Base-by-base conservation (phyloP, 2,329 filamentous ascomycete species). In the Cladophialophora immunda region DNA sequence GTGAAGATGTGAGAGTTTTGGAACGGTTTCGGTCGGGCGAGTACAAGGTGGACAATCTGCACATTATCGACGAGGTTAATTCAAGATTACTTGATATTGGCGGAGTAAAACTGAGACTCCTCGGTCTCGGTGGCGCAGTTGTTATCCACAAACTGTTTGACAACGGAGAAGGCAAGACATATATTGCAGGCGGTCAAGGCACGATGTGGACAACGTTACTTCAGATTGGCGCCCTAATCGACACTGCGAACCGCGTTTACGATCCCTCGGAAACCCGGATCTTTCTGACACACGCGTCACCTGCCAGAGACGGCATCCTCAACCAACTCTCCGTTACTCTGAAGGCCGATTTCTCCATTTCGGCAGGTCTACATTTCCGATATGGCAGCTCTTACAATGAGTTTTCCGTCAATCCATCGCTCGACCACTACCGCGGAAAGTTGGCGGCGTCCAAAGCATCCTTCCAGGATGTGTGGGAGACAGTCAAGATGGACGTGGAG, bases 141-240 rank as follows among this genome's bases (percentile, higher is more conserved):
- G 95, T 99, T 67, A 99, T 99, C 93, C 95, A 99, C 86, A 99
- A 99, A 85, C 88, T 99, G 19, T 99, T 99, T 76, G 95, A 99
- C 80, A 99, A 99, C 73, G 95, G 95, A 62, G 95, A 99, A 77
- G 95, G 95, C 68, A 90, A 94, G 80, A 99, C 95, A 58, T 99
- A 96, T 1, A 99, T 99, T 80, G 95, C 95, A 25, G 95, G 95
- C 77, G 95, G 95, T 22, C 95, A 99, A 80, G 95, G 95, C 69
- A 99, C 95, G 54, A 99, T 99, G 95, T 99, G 95, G 95, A 99
- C 95, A 7, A 99, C 95, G 6, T 84, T 99, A 32, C 82, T 99
- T 71, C 95, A 99, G 81, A 99, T 99, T 91, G 95, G 95, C 61
- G 95, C 99, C 81, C 85, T 99, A 58, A 93, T 99, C 62, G 95